phyloP scores from a whole-genome alignment of 768 basidiomycete genomes.

The Cystofilobasidium capitatum region DNA sequence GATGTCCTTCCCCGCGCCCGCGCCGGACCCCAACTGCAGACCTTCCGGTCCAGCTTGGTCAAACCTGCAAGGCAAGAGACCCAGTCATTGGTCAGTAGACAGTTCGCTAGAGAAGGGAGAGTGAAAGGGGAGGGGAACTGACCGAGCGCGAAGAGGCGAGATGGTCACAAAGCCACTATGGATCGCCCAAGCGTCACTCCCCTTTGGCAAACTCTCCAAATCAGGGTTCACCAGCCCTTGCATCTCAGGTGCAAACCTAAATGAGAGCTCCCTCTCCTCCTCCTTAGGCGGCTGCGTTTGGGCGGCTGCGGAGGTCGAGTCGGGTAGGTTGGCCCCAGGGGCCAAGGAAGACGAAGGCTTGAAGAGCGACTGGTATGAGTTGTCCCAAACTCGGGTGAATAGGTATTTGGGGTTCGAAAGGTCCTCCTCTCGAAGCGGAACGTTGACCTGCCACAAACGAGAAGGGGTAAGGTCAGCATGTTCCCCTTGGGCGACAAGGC shows the following conservation, averaged over 20 bases:
- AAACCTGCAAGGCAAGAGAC: not conserved
- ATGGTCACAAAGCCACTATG: conserved; percentile 20
- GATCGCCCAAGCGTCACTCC: conserved; percentile 21
- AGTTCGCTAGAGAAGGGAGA: not conserved
- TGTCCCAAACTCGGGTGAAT: conserved; percentile 18
- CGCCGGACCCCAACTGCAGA: conserved; percentile 1
- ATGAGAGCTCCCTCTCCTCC: not conserved
- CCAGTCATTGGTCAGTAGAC: too few relatives aligned
- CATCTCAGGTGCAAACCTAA: conserved; percentile 25
- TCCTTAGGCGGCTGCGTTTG: not conserved
- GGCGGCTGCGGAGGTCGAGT: not conserved
- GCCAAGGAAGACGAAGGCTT: conserved; percentile 5
- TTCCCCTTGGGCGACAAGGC: conserved; percentile 47
- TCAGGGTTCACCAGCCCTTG: conserved; percentile 17
- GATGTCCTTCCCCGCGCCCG: not conserved
- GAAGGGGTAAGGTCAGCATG: conserved; percentile 41
- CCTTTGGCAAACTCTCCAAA: not conserved
- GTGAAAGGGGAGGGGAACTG: not conserved
- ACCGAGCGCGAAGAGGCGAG: conserved; percentile 17
- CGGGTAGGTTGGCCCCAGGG: not conserved
- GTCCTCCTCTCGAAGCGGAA: conserved; percentile 65
- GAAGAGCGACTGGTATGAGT: conserved; percentile 18
- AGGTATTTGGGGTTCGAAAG: conserved; percentile 37
- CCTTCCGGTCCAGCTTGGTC: conserved; percentile 15
- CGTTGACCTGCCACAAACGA: conserved; percentile 48